These are phyloP conservation scores for Glycine tomentella DNA, from an alignment of 306 rosid genomes.

Conservation along the genomic window DNA sequence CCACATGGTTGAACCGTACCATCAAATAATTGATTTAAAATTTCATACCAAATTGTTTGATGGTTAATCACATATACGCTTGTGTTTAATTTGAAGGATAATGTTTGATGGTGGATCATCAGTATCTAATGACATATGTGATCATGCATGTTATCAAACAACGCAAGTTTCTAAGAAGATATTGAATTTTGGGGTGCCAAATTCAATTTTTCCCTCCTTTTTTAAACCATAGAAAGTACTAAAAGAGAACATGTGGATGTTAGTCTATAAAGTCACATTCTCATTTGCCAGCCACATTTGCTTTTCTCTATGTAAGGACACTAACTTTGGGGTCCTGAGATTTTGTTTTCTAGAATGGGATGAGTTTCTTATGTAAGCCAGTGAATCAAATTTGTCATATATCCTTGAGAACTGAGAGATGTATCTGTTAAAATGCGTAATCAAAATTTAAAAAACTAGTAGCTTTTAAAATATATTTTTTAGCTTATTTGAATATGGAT, in stretches of 20 bases:
- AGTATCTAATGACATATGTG: neutral
- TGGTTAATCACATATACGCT: neutral
- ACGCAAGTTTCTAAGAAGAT: neutral
- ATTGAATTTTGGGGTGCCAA: neutral
- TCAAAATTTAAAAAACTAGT: no score
- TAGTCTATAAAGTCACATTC: neutral
- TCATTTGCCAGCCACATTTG: neutral
- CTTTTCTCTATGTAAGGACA: neutral
- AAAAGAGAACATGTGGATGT: neutral
- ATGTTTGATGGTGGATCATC: slow-evolving; percentile 13
- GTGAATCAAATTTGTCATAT: neutral
- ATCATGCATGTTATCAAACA: slow-evolving; percentile 1
- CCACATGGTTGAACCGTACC: neutral
- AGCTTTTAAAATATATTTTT: no score
- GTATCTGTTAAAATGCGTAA: no score
- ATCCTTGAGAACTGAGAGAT: neutral
- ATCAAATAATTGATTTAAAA: slow-evolving; percentile 2
- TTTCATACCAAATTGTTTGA: neutral
- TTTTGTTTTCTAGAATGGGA: slow-evolving; percentile 9
- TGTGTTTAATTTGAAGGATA: neutral
- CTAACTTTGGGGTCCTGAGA: neutral
- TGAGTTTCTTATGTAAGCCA: neutral
- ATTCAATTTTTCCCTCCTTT: neutral
- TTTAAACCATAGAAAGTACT: neutral
- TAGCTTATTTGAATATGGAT: no score